Conservation (phyloP, 176 grass and related monocot species). For the Bolboschoenus planiculmis region DNA sequence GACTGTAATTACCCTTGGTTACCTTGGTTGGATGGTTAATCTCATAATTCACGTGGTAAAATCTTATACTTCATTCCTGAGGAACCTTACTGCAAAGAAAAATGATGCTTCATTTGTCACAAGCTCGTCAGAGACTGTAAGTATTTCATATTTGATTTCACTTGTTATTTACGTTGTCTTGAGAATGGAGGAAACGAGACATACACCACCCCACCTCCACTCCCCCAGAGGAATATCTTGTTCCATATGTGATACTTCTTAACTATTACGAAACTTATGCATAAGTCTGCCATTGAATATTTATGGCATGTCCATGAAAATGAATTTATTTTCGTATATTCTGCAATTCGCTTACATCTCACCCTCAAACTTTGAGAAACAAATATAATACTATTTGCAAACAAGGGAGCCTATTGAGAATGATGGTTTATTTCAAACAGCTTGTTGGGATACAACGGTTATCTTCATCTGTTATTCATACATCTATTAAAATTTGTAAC, state of each 20-base stretch:
- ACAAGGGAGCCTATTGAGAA: neutral
- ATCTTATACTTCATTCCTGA: conserved; percentile 61
- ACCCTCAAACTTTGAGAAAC: neutral
- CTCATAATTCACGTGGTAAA: conserved; percentile 76
- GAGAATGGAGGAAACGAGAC: neutral
- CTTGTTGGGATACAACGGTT: neutral
- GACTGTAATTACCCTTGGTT: conserved; percentile 88
- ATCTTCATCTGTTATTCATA: neutral
- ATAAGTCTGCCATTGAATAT: neutral
- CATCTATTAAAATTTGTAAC: neutral
- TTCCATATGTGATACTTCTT: neutral
- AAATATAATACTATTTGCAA: neutral
- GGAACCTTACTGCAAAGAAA: conserved; percentile 44
- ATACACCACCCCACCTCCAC: neutral
- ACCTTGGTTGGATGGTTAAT: conserved; percentile 95
- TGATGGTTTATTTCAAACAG: neutral
- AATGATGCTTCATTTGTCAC: conserved; percentile 27
- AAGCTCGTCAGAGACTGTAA: conserved; percentile 53
- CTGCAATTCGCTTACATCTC: neutral
- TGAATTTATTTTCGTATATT: neutral
- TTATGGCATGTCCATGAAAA: neutral
- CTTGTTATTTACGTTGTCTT: neutral
- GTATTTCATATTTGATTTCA: neutral
- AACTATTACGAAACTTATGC: neutral
- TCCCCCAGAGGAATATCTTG: neutral